Evolutionary conservation across 129 eudicot genomes (phyloP), one percentile per base, ranked within the genome.

Genomic region (Logfia minima): DNA sequence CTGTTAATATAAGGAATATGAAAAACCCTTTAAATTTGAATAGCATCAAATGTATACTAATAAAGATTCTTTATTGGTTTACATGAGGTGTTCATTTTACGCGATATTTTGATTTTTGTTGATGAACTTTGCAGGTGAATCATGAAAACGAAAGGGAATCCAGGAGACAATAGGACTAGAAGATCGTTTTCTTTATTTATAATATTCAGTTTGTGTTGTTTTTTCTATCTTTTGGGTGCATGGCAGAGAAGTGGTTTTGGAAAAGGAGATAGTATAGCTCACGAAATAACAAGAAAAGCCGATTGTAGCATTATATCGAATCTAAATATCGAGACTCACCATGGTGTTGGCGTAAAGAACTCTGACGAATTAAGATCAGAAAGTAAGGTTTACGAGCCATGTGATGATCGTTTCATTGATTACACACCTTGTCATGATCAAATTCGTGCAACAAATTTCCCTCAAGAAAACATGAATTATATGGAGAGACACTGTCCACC

Each of bases 161-260:
- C 81, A 34, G 90, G 90, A 78, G 92, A 86, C 80, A 85, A 70
- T 29, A 86, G 78, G 39, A 88, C 84, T 28, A 81, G 86, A 68
- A 81, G 81, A 70, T 83, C 92, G 4, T 56, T 79, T 41, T 72
- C 87, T 1, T 61, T 88, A 8, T 83, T 86, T 61, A 74, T 88
- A 70, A 76, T 84, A 6, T 79, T 83, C 58, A 86, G 92, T 28
- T 74, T 88, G 14, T 88, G 90, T 75, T 77, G 92, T 45, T 83
- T 83, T 75, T 86, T 88, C 73, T 88, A 83, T 76, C 86, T 88
- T 11, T 75, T 88, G 75, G 90, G 93, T 35, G 86, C 88, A 41
- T 88, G 90, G 93, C 88, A 88, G 65, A 84, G 85, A 74, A 84
- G 90, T 76, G 93, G 90, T 41, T 83, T 77, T 10, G 93, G 90